Conservation (phyloP, 306 rosid species). For the Comarum palustre region DNA sequence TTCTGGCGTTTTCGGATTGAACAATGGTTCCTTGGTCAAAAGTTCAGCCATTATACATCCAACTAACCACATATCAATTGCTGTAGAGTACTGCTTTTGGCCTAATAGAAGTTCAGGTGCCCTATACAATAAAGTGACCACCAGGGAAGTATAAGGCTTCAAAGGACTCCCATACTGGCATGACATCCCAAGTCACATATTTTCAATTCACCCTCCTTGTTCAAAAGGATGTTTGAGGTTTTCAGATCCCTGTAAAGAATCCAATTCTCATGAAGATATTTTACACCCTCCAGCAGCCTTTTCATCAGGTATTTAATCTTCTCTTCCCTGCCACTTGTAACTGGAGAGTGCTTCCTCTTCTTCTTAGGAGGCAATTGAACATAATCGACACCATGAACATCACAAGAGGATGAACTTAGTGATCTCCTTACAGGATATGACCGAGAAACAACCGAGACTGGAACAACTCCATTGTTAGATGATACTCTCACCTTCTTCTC, state of each 20-base stretch:
- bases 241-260: constrained; percentile 88
- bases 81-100: constrained; percentile 69
- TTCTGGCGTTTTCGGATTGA: constrained; percentile 45
- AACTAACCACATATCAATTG: constrained; percentile 90
- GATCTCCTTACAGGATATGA: not conserved
- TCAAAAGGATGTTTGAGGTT: constrained; percentile 77
- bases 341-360: constrained; percentile 61
- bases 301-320: constrained; percentile 64
- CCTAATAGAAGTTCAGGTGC: constrained; percentile 88
- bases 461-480: constrained; percentile 27
- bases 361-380: constrained; percentile 32
- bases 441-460: constrained; percentile 21
- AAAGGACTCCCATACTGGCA: constrained; percentile 81
- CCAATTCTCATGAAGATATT: constrained; percentile 92
- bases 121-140: constrained; percentile 90
- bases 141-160: constrained; percentile 77
- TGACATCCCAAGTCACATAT: constrained; percentile 91
- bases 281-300: constrained; percentile 78
- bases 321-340: constrained; percentile 51
- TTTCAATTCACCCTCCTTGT: constrained; percentile 68
- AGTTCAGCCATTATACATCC: constrained; percentile 95
- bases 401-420: not conserved
- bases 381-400: not conserved
- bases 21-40: constrained; percentile 62
- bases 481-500: constrained; percentile 33